A percentile compares a stretch with the other conserved stretches of the same genome.
Evolutionary conservation across 2,329 filamentous ascomycete genomes (phyloP).

Genomic region (Sarocladium oryzae): DNA sequence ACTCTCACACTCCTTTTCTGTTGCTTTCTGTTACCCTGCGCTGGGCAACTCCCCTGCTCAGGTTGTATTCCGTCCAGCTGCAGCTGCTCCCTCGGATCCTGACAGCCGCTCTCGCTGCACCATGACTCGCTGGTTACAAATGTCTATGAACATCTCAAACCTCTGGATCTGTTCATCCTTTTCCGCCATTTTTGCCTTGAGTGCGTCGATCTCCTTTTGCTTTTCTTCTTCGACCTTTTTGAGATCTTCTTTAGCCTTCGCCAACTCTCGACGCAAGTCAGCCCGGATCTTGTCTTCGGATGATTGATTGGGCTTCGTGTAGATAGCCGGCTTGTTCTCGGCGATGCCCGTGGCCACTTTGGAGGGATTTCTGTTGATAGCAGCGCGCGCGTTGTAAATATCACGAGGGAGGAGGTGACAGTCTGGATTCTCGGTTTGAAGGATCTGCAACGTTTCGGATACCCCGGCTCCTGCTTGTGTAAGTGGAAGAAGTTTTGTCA

Average conservation of each 20-base stretch:
- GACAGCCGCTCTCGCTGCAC: conserved; percentile 49
- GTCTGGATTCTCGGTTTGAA: conserved; percentile 57
- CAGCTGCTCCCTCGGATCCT: conserved; percentile 1
- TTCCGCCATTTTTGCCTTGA: conserved; percentile 54
- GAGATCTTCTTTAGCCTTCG: conserved; percentile 50
- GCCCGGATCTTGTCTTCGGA: conserved; percentile 58
- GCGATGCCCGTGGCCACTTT: conserved; percentile 55
- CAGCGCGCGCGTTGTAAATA: conserved; percentile 61
- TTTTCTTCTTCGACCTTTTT: conserved; percentile 49
- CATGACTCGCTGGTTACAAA: conserved; percentile 62
- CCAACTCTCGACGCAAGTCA: conserved; percentile 54
- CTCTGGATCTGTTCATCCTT: conserved; percentile 56
- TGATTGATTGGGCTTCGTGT: conserved; percentile 58
- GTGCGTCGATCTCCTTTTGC: conserved; percentile 49
- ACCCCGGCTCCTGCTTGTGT: conserved; percentile 52
- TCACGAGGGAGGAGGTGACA: conserved; percentile 58
- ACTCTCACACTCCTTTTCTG: background rate
- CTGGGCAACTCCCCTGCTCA: too few relatives aligned
- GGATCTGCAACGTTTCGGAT: conserved; percentile 58
- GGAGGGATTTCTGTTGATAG: conserved; percentile 58
- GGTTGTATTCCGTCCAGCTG: conserved; percentile 1
- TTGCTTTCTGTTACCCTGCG: too few relatives aligned
- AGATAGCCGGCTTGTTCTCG: conserved; percentile 55
- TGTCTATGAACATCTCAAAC: conserved; percentile 65
- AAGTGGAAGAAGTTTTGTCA: conserved; percentile 23